Percentiles rank a stretch among this genome's conserved stretches.
Evolutionary conservation across 495 filamentous ascomycete species (phyloP).

Genomic region (Neurospora sp.): DNA sequence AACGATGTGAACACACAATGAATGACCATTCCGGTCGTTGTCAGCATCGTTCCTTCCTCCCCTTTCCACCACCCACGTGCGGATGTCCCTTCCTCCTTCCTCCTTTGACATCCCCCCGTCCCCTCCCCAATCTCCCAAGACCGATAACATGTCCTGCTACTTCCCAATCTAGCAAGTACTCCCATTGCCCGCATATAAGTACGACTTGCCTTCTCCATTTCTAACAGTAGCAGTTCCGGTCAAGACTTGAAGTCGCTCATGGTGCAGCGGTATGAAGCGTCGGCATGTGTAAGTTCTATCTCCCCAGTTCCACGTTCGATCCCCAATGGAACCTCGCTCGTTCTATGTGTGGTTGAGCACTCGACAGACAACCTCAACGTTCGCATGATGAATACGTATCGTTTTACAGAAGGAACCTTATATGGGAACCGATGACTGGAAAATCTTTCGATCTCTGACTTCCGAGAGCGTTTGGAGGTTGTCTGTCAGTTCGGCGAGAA

Average conservation of each 20-base stretch:
- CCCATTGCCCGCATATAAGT: not conserved
- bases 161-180: not conserved
- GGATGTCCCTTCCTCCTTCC: not conserved
- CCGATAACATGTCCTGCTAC: not conserved
- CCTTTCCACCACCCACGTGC: not conserved
- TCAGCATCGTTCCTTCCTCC: not conserved
- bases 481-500: too few relatives aligned
- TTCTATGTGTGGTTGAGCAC: too few relatives aligned
- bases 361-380: too few relatives aligned
- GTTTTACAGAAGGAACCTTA: too few relatives aligned
- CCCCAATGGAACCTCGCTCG: too few relatives aligned
- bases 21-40: not conserved
- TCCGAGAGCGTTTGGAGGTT: too few relatives aligned
- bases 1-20: too few relatives aligned
- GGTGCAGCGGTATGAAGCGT: not conserved
- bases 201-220: not conserved
- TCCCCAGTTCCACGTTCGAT: not conserved
- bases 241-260: not conserved
- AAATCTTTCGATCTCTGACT: too few relatives aligned
- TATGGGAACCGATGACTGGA: too few relatives aligned
- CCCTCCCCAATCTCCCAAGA: not conserved
- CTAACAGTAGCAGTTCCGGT: not conserved
- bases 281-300: too few relatives aligned
- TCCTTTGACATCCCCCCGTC: not conserved
- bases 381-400: too few relatives aligned